Base-by-base conservation (phyloP, 1,284 basidiomycete genomes). In the Irpex rosettiformis region DNA sequence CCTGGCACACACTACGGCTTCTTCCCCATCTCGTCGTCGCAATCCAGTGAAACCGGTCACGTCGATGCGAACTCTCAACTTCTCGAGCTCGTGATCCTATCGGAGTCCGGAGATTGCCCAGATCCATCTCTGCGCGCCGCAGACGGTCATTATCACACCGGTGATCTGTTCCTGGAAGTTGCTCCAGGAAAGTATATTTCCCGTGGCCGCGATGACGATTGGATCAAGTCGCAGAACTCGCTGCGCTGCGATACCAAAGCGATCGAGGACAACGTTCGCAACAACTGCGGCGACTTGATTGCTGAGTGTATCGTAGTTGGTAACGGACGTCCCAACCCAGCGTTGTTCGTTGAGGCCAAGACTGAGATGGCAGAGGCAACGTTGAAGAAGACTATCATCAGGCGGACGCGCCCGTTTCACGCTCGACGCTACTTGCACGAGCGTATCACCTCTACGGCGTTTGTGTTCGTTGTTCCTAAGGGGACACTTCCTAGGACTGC, bases 191-290 rank as follows among this genome's bases (percentile, higher is more conserved):
- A 71, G 60, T 89, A 84, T 69, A 66, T 81, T 43, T 85, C 80
- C 64, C 79, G 84, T 49, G 88, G 87, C 21, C 79, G 87, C 42
- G 81, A 88, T 61, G 87, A 89, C 61, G 87, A 89, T 68, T 89
- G 87, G 87, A 89, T 89, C 70, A 89, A 89, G 74, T 86, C 84
- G 51, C 83, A 88, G 67, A 88, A 81, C 67, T 85, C 87, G 64
- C 73, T 89, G 60, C 80, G 86, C 45, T 88, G 88, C 64, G 87
- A 89, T 66, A 89, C 87, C 45, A 86, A 83, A 77, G 80, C 88
- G 21, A 88, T 89, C 61, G 87, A 89, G 70, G 87, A 89, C 63
- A 86, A 88, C 64, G 75, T 84, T 33, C 79, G 81, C 51, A 68
- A 73, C 57, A 81, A 76, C 42, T 88, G 85, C 66, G 76, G 71